Percentiles rank a stretch among this genome's conserved stretches.
Conservation (phyloP, 1,284 basidiomycete genomes). For the Moesziomyces parantarcticus region DNA sequence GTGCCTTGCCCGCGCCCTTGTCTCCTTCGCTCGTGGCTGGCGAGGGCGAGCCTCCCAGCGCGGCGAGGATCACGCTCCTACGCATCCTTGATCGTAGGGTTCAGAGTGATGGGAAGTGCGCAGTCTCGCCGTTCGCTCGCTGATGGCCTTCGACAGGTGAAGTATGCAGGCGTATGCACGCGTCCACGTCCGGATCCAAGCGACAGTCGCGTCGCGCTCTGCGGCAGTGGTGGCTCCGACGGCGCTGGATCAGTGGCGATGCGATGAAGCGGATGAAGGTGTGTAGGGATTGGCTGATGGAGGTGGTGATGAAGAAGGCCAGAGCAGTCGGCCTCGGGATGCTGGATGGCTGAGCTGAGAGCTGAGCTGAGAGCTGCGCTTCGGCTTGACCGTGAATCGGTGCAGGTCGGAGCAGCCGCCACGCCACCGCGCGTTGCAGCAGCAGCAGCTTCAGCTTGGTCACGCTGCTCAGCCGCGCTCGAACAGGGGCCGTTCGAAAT, state of each 20-base stretch:
- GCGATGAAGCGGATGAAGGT: neutral
- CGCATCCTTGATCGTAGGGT: slow-evolving; percentile 12
- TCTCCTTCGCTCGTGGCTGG: slow-evolving; percentile 10
- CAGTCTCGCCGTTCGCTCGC: neutral
- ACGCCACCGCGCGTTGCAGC: slow-evolving; percentile 1
- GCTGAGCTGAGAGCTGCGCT: slow-evolving; percentile 7
- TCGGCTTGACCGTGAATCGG: slow-evolving; percentile 6
- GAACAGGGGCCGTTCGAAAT: too few species aligned
- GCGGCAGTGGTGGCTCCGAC: neutral
- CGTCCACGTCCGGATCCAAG: neutral
- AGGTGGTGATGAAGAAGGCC: slow-evolving; percentile 1
- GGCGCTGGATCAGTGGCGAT: neutral
- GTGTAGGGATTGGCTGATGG: neutral
- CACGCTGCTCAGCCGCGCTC: neutral
- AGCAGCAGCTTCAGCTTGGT: neutral
- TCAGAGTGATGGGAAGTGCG: neutral
- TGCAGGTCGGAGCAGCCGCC: neutral
- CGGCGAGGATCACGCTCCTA: slow-evolving; percentile 41
- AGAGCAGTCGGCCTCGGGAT: neutral
- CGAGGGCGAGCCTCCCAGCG: slow-evolving; percentile 33
- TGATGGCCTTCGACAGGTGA: neutral
- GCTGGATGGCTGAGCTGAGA: neutral
- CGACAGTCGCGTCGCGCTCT: slow-evolving; percentile 3
- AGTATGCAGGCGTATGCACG: slow-evolving; percentile 1
- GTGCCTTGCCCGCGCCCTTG: slow-evolving; percentile 12